Percentiles rank a stretch among this genome's conserved stretches.
These are phyloP conservation scores for Candolleomyces efflorescens DNA, from an alignment of 768 basidiomycete species.

Conservation along the genomic window DNA sequence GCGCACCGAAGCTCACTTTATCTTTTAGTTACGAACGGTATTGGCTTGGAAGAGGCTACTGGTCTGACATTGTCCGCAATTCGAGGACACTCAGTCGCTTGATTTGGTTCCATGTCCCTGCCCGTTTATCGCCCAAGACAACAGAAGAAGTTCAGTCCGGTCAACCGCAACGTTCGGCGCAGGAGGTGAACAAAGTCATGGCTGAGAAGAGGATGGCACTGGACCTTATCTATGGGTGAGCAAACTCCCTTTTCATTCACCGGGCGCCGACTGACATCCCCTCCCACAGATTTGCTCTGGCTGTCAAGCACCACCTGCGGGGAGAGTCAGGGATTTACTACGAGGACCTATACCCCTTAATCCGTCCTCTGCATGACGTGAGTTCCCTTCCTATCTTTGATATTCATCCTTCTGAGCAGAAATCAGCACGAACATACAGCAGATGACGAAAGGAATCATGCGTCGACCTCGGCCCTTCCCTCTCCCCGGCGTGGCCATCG, in stretches of 20 bases:
- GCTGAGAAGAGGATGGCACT: constrained; percentile 57
- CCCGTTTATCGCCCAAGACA: constrained; percentile 38
- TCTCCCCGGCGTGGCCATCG: constrained; percentile 24
- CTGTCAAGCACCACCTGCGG: constrained; percentile 61
- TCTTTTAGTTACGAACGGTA: constrained; percentile 54
- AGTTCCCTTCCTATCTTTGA: constrained; percentile 6
- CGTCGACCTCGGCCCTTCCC: constrained; percentile 19
- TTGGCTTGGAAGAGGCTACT: constrained; percentile 51
- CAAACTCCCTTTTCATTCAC: neutral
- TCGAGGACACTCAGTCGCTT: constrained; percentile 46
- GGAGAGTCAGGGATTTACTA: constrained; percentile 60
- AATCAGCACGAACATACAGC: constrained; percentile 30
- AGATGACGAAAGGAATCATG: constrained; percentile 12
- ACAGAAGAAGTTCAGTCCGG: constrained; percentile 31
- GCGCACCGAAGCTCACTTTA: neutral
- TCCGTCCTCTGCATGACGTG: constrained; percentile 54
- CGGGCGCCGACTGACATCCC: neutral
- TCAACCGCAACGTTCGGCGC: constrained; percentile 23
- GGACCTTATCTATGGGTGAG: constrained; percentile 54
- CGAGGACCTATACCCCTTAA: constrained; percentile 55
- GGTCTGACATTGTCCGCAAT: constrained; percentile 55
- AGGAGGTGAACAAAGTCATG: constrained; percentile 51
- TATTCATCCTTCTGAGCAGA: neutral
- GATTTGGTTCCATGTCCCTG: constrained; percentile 61
- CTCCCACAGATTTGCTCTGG: constrained; percentile 42